Base-by-base conservation (phyloP, 495 filamentous ascomycete genomes). In the Penicillium longicatenatum region DNA sequence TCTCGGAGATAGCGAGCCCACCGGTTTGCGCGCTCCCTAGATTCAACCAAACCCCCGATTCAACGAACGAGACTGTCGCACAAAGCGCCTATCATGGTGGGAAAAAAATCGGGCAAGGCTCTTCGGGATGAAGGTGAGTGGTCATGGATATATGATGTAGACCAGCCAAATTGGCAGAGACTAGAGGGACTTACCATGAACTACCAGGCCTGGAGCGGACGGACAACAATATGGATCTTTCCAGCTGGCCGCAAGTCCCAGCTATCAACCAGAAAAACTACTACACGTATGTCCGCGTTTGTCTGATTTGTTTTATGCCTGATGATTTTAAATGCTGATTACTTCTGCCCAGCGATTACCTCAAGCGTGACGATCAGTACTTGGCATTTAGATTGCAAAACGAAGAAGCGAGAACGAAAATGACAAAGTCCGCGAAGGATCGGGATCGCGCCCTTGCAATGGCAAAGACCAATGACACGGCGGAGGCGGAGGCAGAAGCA, bases 211-310 rank as follows among this genome's bases (percentile, higher is more conserved):
- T 98, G 44, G 91, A 94, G 73, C 81, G 93, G 61, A 98, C 95
- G 37, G 94, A 98, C 77, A 98, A 98, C 81, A 92, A 93, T 69
- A 92, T 98, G 84, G 92, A 92, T 67, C 84, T 91, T 50, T 92
- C 92, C 22, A 93, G 82, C 73, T 98, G 94, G 94, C 95, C 94
- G 19, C 87, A 92, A 63, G 84, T 97, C 42, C 80, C 81, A 16
- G 88, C 92, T 66, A 98, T 98, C 70, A 98, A 98, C 68, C 94
- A 98, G 68, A 98, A 98, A 75, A 98, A 98, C 73, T 98, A 98
- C 74, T 98, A 98, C 66, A 98, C 94, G 91, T 97, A 81, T 54
- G 91, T 80, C 8, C 16, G n/a, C 1, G 21, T 21, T 24, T 12
- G 8, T 14, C 14, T 30, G 14, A 16, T 24, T 20, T 10, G 4